Conservation (phyloP, 1,284 basidiomycete genomes). For the Ceratobasidium sp. region DNA sequence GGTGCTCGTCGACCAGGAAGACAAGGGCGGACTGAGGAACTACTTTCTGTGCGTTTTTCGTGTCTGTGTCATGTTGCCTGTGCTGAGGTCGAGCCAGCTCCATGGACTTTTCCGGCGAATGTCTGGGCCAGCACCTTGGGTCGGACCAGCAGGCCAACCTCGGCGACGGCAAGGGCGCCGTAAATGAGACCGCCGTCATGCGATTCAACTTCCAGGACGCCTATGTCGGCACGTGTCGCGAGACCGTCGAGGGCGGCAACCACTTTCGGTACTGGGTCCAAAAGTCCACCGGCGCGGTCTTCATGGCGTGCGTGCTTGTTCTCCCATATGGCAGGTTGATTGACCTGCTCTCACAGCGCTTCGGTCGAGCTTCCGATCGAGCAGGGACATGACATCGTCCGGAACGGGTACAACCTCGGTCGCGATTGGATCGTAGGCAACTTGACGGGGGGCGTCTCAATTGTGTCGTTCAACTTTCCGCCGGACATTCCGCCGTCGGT, state of each 20-base stretch:
- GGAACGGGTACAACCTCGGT: slow-evolving; percentile 62
- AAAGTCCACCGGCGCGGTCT: slow-evolving; percentile 77
- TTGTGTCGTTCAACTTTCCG: slow-evolving; percentile 23
- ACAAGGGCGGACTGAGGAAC: slow-evolving; percentile 81
- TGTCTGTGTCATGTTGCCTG: neutral
- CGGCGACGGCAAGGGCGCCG: slow-evolving; percentile 81
- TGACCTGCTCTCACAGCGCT: slow-evolving; percentile 50
- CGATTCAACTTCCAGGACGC: slow-evolving; percentile 84
- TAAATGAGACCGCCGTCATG: slow-evolving; percentile 83
- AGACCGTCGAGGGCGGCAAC: slow-evolving; percentile 88
- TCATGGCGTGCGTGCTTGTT: slow-evolving; percentile 67
- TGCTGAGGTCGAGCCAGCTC: slow-evolving; percentile 55
- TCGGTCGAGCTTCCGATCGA: slow-evolving; percentile 76
- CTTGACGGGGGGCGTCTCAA: slow-evolving; percentile 61
- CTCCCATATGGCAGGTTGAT: neutral
- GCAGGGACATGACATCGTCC: slow-evolving; percentile 66
- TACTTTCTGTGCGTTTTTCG: slow-evolving; percentile 70
- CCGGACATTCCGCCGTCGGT: slow-evolving; percentile 10
- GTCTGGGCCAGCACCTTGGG: slow-evolving; percentile 83
- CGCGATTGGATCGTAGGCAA: slow-evolving; percentile 88
- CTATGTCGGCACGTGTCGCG: slow-evolving; percentile 80
- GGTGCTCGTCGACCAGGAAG: slow-evolving; percentile 72
- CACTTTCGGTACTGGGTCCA: slow-evolving; percentile 94
- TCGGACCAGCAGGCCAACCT: slow-evolving; percentile 79
- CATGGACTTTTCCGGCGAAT: slow-evolving; percentile 80